Conservation (phyloP, 169 alveolate species). For the Eimeria tenella region DNA sequence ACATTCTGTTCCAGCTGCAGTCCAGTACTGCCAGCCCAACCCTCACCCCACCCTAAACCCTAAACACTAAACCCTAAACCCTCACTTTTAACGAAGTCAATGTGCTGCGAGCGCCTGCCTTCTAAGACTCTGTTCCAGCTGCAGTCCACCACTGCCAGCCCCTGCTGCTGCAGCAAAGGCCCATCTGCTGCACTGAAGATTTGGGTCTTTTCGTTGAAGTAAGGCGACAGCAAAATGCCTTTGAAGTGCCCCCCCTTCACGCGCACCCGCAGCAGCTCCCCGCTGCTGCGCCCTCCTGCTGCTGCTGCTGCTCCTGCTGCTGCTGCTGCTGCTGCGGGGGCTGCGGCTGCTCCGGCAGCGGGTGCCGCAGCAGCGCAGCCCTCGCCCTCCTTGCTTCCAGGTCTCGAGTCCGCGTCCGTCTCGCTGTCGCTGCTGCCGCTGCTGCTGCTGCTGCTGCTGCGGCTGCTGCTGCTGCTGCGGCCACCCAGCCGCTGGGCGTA, state of each 20-base stretch:
- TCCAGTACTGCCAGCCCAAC: slow-evolving; percentile 56
- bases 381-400: not conserved
- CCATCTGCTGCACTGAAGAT: slow-evolving; percentile 85
- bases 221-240: slow-evolving; percentile 69
- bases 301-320: slow-evolving; percentile 23
- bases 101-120: slow-evolving; percentile 82
- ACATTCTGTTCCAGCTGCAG: slow-evolving; percentile 92
- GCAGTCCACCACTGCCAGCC: slow-evolving; percentile 96
- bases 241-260: slow-evolving; percentile 27
- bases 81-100: slow-evolving; percentile 84
- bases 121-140: slow-evolving; percentile 95
- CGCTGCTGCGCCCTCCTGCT: not conserved
- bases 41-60: slow-evolving; percentile 60
- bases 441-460: slow-evolving; percentile 36
- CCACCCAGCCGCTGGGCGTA: not conserved
- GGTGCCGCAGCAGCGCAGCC: not conserved
- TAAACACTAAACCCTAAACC: not conserved
- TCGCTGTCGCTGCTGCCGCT: slow-evolving; percentile 21
- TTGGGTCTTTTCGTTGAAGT: slow-evolving; percentile 26
- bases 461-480: not conserved
- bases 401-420: not conserved
- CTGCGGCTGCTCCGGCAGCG: not conserved
- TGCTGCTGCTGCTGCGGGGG: slow-evolving; percentile 4
- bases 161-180: slow-evolving; percentile 88
- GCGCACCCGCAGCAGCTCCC: not conserved